Evolutionary conservation across 352 stramenopile species (phyloP), one percentile per base, ranked within the genome.

Genomic region (Globisporangium takayamanum): DNA sequence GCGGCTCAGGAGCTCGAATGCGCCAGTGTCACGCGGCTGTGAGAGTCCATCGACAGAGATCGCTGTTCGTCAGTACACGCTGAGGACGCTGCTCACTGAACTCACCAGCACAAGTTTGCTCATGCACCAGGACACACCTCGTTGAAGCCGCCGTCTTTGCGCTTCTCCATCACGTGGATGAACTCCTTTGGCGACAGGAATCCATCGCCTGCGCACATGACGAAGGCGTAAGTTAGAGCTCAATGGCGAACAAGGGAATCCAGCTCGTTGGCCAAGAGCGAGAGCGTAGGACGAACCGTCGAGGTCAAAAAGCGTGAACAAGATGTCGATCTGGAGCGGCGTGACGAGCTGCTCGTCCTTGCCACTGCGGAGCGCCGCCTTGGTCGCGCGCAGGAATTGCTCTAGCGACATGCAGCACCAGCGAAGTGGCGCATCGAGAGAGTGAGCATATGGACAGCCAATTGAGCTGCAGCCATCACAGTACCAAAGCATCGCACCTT

Each of bases 81-180:
- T 44, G 5, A 12, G 11, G 33, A 12, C 2, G 15, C 36, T 22
- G 3, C 0, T 39, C 42, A 16, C 22, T 25, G 16, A 1, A 33
- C 14, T 25, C 10, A 25, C 5, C 22, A 53, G 12, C 15, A 55
- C 25, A 22, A 22, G 22, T 22, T 22, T 22, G 22, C 22, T 42
- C 18, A 8, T 25, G n/a, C 37, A 25, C 10, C 7, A 26, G 28
- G 62, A 50, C 57, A 18, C 72, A 95, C 85, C 73, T 91, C 72
- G 25, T 84, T 92, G 55, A 91, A 88, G 20, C 81, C 85, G 33
- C 76, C 84, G 53, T 92, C 82, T 59, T 90, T 89, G 64, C 85
- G 81, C 58, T 87, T 91, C 50, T 91, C 72, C 85, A 95, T 95
- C 16, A 95, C 83, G 5, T 91, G 68, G 50, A 95, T 84, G 59